A percentile compares a stretch with the other conserved stretches of the same genome.
These are phyloP conservation scores for Coemansia sp. DNA, from an alignment of 192 early-diverging fungal genomes.

Conservation along the genomic window DNA sequence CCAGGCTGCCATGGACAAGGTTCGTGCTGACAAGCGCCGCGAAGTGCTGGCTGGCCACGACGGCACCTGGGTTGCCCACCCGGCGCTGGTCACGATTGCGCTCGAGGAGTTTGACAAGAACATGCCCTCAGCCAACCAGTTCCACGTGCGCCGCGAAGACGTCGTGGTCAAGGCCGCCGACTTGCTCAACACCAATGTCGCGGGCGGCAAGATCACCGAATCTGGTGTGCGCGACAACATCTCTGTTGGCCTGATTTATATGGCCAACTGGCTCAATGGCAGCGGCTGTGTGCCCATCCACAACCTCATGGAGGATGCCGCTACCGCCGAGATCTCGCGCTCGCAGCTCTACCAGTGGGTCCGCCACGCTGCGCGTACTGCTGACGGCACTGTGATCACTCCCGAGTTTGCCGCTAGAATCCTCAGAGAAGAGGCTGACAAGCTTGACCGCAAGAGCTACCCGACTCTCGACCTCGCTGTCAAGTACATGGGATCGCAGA, in stretches of 20 bases:
- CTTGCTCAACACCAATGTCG: conserved; percentile 77
- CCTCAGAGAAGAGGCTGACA: conserved; percentile 88
- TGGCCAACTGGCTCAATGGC: conserved; percentile 95
- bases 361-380: conserved; percentile 78
- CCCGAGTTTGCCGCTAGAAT: conserved; percentile 73
- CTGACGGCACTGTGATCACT: conserved; percentile 81
- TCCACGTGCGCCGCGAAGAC: conserved; percentile 90
- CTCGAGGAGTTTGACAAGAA: conserved; percentile 89
- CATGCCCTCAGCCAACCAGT: conserved; percentile 97
- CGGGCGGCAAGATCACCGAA: conserved; percentile 82
- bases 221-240: conserved; percentile 91
- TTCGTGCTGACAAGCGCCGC: conserved; percentile 92
- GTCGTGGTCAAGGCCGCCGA: conserved; percentile 82
- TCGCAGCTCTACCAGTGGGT: conserved; percentile 99
- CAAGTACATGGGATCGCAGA: conserved; percentile 72
- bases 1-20: conserved; percentile 89
- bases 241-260: conserved; percentile 89
- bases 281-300: conserved; percentile 97
- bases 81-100: conserved; percentile 91
- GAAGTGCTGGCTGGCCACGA: conserved; percentile 96
- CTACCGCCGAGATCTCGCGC: conserved; percentile 97
- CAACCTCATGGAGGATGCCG: conserved; percentile 98
- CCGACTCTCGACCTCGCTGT: conserved; percentile 57
- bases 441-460: conserved; percentile 62
- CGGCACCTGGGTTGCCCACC: conserved; percentile 97